Base-by-base conservation (phyloP, 2,329 filamentous ascomycete species). In the Emericellopsis cladophorae region DNA sequence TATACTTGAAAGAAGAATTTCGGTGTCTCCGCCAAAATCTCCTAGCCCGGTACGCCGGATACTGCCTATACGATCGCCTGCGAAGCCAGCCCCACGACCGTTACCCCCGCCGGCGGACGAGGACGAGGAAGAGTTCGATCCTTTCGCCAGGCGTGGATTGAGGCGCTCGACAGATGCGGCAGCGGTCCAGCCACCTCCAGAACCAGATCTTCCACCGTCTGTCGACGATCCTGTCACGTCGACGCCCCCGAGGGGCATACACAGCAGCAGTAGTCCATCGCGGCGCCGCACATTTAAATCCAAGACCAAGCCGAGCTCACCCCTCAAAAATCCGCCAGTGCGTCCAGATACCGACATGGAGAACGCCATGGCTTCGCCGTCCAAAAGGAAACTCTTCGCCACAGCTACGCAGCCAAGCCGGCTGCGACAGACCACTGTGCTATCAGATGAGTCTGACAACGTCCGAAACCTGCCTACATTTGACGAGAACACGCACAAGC, bases 161-260 rank as follows among this genome's bases (percentile, higher is more conserved):
- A 57, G 57, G 7, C 60, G 63, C 7, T 45, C 44, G 10, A 5
- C 11, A 33, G n/a, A 46, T 36, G 42, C 15, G 43, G 44, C 18
- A 31, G 45, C 36, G 34, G n/a, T 43, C 23, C 44, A 38, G 3
- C 40, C 11, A 24, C 49, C 43, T n/a, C 66, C 67, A 14, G 77
- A 84, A 49, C 79, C 79, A 2, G 76, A 81, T 37, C 64, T 84
- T 5, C 81, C 80, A 4, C 74, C 74, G 0, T 74, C 74, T 0
- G 56, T 68, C 11, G 58, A 61, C 2, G 75, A 79, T 43, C 66
- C 70, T 0, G 61, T 72, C 1, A 64, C 74, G 23, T 71, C 67
- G 35, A 72, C 71, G 4, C 73, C 73, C 7, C 72, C 75, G 1
- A 54, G 61, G 16, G 77, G 76, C 1, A 80, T 81, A 23, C 76